Percentiles rank a stretch among this genome's conserved stretches.
These are phyloP conservation scores for Lolium rigidum DNA, from an alignment of 176 grass and related monocot genomes.

Conservation along the genomic window DNA sequence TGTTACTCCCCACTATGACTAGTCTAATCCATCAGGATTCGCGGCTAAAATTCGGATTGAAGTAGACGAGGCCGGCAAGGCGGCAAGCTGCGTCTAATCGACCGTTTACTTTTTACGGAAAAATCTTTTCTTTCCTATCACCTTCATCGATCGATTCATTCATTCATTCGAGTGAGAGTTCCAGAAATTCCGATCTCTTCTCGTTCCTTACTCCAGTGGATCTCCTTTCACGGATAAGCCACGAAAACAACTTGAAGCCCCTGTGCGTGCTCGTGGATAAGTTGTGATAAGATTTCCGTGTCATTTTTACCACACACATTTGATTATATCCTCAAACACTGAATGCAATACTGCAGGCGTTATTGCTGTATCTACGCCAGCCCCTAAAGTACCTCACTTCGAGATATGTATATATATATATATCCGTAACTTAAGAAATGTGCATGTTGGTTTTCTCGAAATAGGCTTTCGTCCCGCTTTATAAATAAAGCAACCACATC, in stretches of 20 bases:
- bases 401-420: not conserved
- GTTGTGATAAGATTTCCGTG: slow-evolving; percentile 52
- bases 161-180: slow-evolving; percentile 21
- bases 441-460: not conserved
- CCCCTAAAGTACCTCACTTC: not conserved
- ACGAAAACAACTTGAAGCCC: slow-evolving; percentile 54
- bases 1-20: no score
- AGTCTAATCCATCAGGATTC: not conserved
- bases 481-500: no score
- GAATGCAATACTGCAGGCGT: not conserved
- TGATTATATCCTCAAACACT: not conserved
- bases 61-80: not conserved
- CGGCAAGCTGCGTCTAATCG: not conserved
- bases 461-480: no score
- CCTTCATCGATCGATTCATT: not conserved
- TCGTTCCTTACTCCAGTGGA: not conserved
- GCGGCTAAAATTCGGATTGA: not conserved
- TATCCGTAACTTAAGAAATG: not conserved
- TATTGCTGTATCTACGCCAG: not conserved
- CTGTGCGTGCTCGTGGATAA: slow-evolving; percentile 12
- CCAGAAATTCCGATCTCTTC: slow-evolving; percentile 24
- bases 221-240: slow-evolving; percentile 37
- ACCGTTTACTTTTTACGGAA: slow-evolving; percentile 41
- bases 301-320: slow-evolving; percentile 44
- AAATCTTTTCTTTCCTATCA: slow-evolving; percentile 46